Evolutionary conservation across 495 filamentous ascomycete species (phyloP).

Genomic region (Penicillium antarcticum): DNA sequence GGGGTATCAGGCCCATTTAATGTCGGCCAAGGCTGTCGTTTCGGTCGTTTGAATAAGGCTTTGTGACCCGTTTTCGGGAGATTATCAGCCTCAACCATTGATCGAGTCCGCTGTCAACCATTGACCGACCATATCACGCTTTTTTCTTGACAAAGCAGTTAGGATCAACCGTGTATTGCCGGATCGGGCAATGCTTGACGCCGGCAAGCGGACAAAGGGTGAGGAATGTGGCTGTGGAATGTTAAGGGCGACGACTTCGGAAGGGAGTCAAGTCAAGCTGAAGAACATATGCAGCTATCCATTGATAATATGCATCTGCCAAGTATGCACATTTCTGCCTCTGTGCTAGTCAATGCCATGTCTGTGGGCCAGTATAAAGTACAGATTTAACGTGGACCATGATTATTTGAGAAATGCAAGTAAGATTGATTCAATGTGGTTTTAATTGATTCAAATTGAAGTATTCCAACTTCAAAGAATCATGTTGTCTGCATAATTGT

Average conservation of each 20-base stretch:
- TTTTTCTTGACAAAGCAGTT: neutral
- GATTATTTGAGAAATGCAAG: too few species aligned
- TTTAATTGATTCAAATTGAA: too few species aligned
- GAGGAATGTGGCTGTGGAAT: constrained; percentile 13
- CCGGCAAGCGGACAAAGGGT: constrained; percentile 3
- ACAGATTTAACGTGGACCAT: too few species aligned
- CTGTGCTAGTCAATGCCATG: too few species aligned
- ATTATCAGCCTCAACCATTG: neutral
- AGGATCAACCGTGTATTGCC: neutral
- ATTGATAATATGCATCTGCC: too few species aligned
- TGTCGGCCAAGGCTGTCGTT: neutral
- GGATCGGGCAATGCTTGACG: constrained; percentile 1
- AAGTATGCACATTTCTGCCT: too few species aligned
- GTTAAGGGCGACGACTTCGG: neutral
- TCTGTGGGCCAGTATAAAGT: too few species aligned
- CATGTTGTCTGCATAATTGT: too few species aligned
- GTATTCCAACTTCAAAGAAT: too few species aligned
- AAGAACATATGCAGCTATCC: neutral
- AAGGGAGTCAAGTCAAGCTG: neutral
- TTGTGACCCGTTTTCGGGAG: constrained; percentile 18
- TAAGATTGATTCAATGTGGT: too few species aligned
- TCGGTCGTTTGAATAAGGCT: neutral
- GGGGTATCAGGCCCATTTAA: constrained; percentile 12
- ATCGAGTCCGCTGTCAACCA: constrained; percentile 1
- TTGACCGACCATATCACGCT: constrained; percentile 5